Base-by-base conservation (phyloP, 2,329 filamentous ascomycete genomes). In the Colletotrichum shisoi region DNA sequence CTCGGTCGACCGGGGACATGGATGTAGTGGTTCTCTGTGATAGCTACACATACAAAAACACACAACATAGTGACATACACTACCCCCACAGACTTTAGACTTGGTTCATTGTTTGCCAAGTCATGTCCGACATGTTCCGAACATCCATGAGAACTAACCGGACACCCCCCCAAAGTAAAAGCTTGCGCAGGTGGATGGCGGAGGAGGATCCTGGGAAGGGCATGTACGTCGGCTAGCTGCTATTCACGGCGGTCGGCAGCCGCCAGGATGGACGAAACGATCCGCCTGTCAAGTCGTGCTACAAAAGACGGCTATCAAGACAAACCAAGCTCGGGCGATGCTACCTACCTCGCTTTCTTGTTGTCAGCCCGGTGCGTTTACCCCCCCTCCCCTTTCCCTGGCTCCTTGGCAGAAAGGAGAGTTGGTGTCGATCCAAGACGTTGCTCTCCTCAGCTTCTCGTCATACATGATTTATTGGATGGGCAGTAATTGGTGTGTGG, bases 41-140 rank as follows among this genome's bases (percentile, higher is more conserved):
- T 39, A 37, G 13, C 17, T 37, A 40, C 44, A 24, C 37, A 45
- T 24, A 42, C 37, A 46, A 58, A 49, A 19, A 17, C 19, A 51
- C 39, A 44, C 37, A 31, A 31, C 31, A 31, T 8, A 8, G 31
- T 31, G 31, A 31, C 31, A 8, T 31, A 8, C 31, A 31, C 31
- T 8, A 9, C 31, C 9, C 1, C 0, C 31, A 31, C 31, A 31
- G 7, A 31, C 27, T 31, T 31, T 54, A n/a, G 12, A 54, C 24
- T 53, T 7, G 19, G 37, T n/a, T 52, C 40, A 34, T 39, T 21
- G 19, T 39, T 52, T 46, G 62, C 61, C 61, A 65, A 68, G 65
- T 27, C 54, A 68, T 19, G 49, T 17, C 61, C 65, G 65, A 68
- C 56, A 68, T 65, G 34, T 56, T 51, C 65, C 61, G 65, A 64